phyloP scores from a whole-genome alignment of 129 eudicot species.

The Flaveria trinervia region DNA sequence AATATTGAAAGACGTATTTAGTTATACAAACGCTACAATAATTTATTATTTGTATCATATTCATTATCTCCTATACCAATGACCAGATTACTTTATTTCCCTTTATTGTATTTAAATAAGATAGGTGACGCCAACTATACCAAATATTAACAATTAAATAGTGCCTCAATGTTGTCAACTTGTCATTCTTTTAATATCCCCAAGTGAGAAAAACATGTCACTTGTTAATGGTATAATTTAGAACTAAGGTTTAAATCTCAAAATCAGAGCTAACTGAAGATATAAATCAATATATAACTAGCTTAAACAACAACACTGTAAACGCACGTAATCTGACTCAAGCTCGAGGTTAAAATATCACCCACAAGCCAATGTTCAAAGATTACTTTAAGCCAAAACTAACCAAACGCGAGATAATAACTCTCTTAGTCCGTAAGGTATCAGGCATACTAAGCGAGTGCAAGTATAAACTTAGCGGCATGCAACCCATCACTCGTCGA shows the following conservation, averaged over 20 bases:
- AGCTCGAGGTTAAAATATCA: too few species aligned
- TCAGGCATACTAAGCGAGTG: too few species aligned
- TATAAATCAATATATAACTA: too few species aligned
- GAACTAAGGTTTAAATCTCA: neutral
- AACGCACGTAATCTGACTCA: too few species aligned
- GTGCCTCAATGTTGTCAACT: neutral
- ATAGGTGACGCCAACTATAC: neutral
- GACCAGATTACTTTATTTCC: neutral
- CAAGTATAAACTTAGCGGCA: too few species aligned
- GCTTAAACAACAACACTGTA: too few species aligned
- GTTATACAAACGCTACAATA: neutral
- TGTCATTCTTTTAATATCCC: neutral
- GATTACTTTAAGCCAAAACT: too few species aligned
- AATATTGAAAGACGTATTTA: neutral
- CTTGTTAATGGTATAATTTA: neutral
- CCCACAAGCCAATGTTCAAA: too few species aligned
- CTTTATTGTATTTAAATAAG: neutral
- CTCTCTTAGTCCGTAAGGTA: too few species aligned
- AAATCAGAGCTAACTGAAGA: too few species aligned
- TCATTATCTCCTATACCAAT: neutral
- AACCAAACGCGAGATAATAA: too few species aligned
- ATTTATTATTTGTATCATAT: neutral
- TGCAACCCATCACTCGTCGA: too few species aligned
- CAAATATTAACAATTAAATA: neutral
- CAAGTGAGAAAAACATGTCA: neutral